Conservation (phyloP, 345 rosid genomes). For the Lagerstroemia speciosa region DNA sequence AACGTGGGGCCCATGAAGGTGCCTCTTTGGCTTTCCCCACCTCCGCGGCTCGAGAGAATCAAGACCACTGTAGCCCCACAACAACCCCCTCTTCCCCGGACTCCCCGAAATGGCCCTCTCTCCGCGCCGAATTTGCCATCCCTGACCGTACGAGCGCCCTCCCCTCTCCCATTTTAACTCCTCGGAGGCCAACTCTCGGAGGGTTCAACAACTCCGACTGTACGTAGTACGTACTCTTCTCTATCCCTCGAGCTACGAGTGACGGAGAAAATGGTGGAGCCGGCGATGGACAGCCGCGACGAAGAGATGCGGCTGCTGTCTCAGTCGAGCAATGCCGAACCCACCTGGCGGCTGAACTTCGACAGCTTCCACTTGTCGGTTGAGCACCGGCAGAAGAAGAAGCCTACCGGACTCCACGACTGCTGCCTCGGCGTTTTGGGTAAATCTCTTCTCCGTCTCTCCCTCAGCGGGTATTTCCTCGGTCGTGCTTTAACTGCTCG, state of each 20-base stretch:
- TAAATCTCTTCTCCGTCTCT: slow-evolving; percentile 13
- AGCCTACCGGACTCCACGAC: slow-evolving; percentile 36
- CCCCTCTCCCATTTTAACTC: not conserved
- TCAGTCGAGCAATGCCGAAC: slow-evolving; percentile 38
- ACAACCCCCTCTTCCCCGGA: not conserved
- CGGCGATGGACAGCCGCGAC: slow-evolving; percentile 21
- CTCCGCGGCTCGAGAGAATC: not conserved
- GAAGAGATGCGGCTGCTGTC: slow-evolving; percentile 58
- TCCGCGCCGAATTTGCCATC: slow-evolving; percentile 12
- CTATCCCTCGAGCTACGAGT: slow-evolving; percentile 1
- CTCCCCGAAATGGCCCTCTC: slow-evolving; percentile 19
- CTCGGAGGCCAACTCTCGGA: too few species aligned
- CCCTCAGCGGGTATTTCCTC: not conserved
- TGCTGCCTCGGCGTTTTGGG: slow-evolving; percentile 77
- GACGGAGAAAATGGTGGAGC: slow-evolving; percentile 29
- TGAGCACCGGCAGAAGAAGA: slow-evolving; percentile 44
- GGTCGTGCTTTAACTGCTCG: not conserved
- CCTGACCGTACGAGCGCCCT: not conserved
- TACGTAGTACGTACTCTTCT: not conserved
- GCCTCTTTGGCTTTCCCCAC: not conserved
- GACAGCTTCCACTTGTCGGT: slow-evolving; percentile 53
- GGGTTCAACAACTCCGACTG: not conserved
- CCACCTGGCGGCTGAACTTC: slow-evolving; percentile 89
- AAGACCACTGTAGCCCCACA: not conserved
- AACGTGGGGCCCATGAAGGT: not conserved